Evolutionary conservation across 495 filamentous ascomycete genomes (phyloP).

Genomic region (Cenococcum geophilum): DNA sequence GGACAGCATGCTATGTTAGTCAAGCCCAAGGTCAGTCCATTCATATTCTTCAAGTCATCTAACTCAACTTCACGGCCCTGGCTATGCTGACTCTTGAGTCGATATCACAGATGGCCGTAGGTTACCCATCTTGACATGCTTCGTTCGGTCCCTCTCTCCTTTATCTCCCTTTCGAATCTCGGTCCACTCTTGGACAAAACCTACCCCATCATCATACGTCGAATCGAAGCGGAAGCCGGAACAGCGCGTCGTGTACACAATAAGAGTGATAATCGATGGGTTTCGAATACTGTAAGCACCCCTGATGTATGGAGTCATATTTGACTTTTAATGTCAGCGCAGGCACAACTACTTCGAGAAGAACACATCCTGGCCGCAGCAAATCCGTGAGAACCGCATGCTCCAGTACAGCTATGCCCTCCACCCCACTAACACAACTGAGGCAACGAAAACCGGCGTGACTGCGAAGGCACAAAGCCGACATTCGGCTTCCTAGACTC

Average conservation of each 20-base stretch:
- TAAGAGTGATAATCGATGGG: slow-evolving; percentile 67
- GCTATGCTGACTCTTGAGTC: neutral
- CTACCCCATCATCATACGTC: slow-evolving; percentile 18
- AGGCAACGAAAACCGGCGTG: slow-evolving; percentile 17
- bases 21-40: slow-evolving; percentile 53
- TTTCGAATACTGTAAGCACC: slow-evolving; percentile 53
- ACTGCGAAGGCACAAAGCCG: neutral
- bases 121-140: slow-evolving; percentile 69
- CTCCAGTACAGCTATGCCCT: slow-evolving; percentile 47
- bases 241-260: slow-evolving; percentile 54
- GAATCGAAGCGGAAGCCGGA: slow-evolving; percentile 21
- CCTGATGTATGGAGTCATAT: neutral
- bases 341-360: slow-evolving; percentile 25
- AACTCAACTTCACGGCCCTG: neutral
- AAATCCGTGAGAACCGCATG: slow-evolving; percentile 21
- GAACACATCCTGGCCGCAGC: slow-evolving; percentile 27
- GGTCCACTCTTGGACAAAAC: slow-evolving; percentile 71
- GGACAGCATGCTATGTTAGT: slow-evolving; percentile 70
- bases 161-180: slow-evolving; percentile 67
- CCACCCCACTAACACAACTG: slow-evolving; percentile 31
- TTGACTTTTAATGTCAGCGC: neutral
- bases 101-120: slow-evolving; percentile 36
- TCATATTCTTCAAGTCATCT: neutral
- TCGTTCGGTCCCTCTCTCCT: slow-evolving; percentile 59
- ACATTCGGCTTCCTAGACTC: neutral